phyloP scores from a whole-genome alignment of 768 basidiomycete species.

The Tylopilus cervinicoccineus region DNA sequence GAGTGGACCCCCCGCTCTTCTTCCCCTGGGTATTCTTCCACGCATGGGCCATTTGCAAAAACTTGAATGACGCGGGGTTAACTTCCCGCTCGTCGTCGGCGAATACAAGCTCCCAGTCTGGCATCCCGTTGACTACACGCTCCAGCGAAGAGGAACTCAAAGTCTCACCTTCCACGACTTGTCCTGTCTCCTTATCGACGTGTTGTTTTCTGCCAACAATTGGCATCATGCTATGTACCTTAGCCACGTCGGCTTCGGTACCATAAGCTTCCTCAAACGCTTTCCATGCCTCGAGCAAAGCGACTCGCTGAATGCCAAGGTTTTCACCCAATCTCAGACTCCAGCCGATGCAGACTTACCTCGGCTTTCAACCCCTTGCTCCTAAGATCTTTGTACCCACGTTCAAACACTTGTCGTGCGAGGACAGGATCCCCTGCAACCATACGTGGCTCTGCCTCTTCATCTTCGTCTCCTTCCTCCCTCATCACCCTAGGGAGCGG shows the following conservation, averaged over 20 bases:
- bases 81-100: constrained; percentile 94
- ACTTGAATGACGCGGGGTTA: constrained; percentile 92
- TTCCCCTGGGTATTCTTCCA: constrained; percentile 66
- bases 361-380: constrained; percentile 80
- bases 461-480: constrained; percentile 66
- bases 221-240: constrained; percentile 92
- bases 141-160: not conserved
- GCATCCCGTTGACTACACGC: constrained; percentile 1
- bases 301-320: constrained; percentile 62
- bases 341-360: constrained; percentile 41
- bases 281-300: constrained; percentile 93
- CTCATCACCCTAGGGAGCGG: constrained; percentile 59
- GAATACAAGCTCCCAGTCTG: constrained; percentile 94
- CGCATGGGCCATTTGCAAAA: constrained; percentile 91
- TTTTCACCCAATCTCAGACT: constrained; percentile 1
- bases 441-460: constrained; percentile 48
- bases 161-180: constrained; percentile 75
- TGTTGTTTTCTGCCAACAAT: constrained; percentile 81
- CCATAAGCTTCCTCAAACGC: constrained; percentile 85
- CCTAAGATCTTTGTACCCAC: constrained; percentile 87
- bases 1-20: constrained; percentile 32
- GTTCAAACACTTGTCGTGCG: constrained; percentile 79
- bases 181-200: constrained; percentile 80
- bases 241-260: constrained; percentile 62
- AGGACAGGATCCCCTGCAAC: constrained; percentile 64